Conservation (phyloP, 1,139 yeast species). For the Sugiyamaella xylanicola region DNA sequence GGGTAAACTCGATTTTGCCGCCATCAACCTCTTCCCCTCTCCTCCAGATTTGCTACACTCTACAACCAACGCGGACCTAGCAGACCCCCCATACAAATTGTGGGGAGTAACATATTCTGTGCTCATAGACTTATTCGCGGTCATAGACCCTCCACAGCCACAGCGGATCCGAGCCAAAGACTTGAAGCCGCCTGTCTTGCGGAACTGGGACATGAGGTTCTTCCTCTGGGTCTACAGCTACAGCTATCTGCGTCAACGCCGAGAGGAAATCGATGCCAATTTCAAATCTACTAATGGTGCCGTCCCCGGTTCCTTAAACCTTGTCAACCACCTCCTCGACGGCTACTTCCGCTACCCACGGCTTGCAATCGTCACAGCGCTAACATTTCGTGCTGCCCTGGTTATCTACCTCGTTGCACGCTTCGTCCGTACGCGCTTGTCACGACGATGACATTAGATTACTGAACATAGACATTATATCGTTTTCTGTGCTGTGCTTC, state of each 20-base stretch:
- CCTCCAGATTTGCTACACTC: slow-evolving; percentile 8
- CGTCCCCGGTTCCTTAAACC: slow-evolving; percentile 25
- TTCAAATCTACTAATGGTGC: slow-evolving; percentile 17
- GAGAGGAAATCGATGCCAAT: slow-evolving; percentile 10
- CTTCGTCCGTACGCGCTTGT: no score
- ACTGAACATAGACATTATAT: no score
- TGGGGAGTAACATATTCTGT: slow-evolving; percentile 47
- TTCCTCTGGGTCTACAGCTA: slow-evolving; percentile 24
- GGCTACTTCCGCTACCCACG: slow-evolving; percentile 25
- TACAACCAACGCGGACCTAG: slow-evolving; percentile 15
- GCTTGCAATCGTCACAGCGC: slow-evolving; percentile 16
- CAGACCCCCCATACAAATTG: slow-evolving; percentile 37
- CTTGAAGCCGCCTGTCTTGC: slow-evolving; percentile 31
- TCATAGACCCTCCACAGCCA: slow-evolving; percentile 31
- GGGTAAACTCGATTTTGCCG: slow-evolving; percentile 42
- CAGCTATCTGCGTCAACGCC: slow-evolving; percentile 18
- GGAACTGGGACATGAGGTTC: slow-evolving; percentile 34
- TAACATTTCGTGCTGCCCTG: slow-evolving; percentile 11
- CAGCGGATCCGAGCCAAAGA: slow-evolving; percentile 14
- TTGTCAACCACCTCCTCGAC: slow-evolving; percentile 24
- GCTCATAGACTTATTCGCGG: slow-evolving; percentile 40
- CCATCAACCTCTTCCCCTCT: slow-evolving; percentile 34
- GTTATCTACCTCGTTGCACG: not conserved
- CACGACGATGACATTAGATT: no score
- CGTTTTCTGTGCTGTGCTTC: no score